Base-by-base conservation (phyloP, 352 stramenopile species). In the Globisporangium splendens region DNA sequence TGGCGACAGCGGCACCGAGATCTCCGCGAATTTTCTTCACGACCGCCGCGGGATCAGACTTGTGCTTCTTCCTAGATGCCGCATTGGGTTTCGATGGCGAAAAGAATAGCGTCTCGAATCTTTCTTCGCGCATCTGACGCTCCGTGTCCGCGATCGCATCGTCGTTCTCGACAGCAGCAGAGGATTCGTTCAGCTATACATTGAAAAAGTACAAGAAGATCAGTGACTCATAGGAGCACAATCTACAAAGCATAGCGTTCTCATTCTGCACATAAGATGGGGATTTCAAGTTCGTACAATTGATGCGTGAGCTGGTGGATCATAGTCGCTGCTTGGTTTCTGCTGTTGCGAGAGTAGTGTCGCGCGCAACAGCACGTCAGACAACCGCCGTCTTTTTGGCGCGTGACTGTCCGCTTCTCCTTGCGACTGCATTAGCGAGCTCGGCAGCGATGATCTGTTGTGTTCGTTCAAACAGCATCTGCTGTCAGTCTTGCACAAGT, bases 131-230 rank as follows among this genome's bases (percentile, higher is more conserved):
- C 73, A 89, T 77, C 22, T 91, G 70, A 47, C 73, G 63, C 44
- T 76, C 77, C 18, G 78, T 88, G 49, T 91, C 81, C 8, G 70
- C 54, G 43, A 89, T 91, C 15, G 62, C 61, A 47, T 91, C 81
- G 31, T 68, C 54, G 3, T 69, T 60, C 13, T 65, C 57, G 5
- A 39, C 39, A 0, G 41, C 21, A 14, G 24, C 24, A 52, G 35
- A 39, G 51, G 46, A 31, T 4, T 53, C 48, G 31, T 53, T 21
- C 4, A 22, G 46, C 51, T 31, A 31, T 31, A 31, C 24, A 31
- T 31, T 31, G 24, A 31, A 31, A 31, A 31, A 31, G 5, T 31
- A 31, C 24, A 31, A 31, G 24, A 31, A 31, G 5, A 31, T 31
- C 24, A 31, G 24, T 31, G 24, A 31, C 24, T 31, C n/a, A 14